Evolutionary conservation across 2,329 filamentous ascomycete genomes (phyloP).

Genomic region (Exophiala lecanii-corni): DNA sequence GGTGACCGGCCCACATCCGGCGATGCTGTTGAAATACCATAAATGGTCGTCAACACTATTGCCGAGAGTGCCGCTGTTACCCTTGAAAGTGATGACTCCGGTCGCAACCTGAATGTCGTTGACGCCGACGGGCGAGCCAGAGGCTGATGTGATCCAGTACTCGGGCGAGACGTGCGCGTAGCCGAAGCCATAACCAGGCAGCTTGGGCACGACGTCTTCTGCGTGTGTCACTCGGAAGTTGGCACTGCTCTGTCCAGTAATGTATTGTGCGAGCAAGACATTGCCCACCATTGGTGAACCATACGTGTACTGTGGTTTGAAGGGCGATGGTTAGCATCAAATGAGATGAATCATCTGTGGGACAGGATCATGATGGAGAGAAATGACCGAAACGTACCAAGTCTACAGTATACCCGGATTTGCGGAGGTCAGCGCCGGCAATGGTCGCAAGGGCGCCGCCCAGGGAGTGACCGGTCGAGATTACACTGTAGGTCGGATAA

Average conservation of each 20-base stretch:
- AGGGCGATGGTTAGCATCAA: neutral
- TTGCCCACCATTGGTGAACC: slow-evolving; percentile 42
- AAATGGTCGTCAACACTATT: slow-evolving; percentile 31
- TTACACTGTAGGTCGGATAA: slow-evolving; percentile 41
- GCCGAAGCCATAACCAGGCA: slow-evolving; percentile 32
- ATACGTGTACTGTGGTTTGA: slow-evolving; percentile 35
- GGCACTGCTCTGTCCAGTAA: slow-evolving; percentile 32
- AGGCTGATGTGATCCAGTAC: slow-evolving; percentile 37
- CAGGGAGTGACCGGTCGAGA: slow-evolving; percentile 48
- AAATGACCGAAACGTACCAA: slow-evolving; percentile 35
- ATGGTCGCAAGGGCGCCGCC: slow-evolving; percentile 49
- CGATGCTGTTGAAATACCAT: slow-evolving; percentile 33
- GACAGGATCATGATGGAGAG: no score
- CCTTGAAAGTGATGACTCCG: slow-evolving; percentile 31
- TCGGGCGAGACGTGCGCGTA: slow-evolving; percentile 38
- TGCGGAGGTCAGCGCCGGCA: slow-evolving; percentile 43
- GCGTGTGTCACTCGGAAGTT: slow-evolving; percentile 38
- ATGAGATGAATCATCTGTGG: no score
- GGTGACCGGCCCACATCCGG: slow-evolving; percentile 13
- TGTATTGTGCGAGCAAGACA: slow-evolving; percentile 33
- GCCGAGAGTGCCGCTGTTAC: slow-evolving; percentile 32
- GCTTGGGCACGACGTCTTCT: slow-evolving; percentile 36
- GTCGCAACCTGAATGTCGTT: slow-evolving; percentile 32
- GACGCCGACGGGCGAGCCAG: slow-evolving; percentile 29
- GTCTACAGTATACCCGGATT: slow-evolving; percentile 37